Evolutionary conservation across 768 basidiomycete genomes (phyloP).

Genomic region (Russula emetica): DNA sequence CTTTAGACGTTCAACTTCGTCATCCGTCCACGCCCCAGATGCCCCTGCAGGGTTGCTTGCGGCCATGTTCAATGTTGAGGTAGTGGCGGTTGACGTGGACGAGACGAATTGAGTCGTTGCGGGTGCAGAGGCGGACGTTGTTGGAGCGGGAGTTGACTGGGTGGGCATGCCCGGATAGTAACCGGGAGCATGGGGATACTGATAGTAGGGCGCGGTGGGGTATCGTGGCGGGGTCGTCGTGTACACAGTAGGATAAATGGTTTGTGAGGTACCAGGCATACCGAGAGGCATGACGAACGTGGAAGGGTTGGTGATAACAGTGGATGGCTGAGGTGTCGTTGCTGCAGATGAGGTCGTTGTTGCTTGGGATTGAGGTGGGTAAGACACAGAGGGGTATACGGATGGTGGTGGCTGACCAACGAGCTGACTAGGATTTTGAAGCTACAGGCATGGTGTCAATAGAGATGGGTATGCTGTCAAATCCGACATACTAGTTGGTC

Average conservation of each 20-base stretch:
- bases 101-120: constrained; percentile 22
- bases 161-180: constrained; percentile 31
- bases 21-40: constrained; percentile 75
- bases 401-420: constrained; percentile 63
- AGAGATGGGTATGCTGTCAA: constrained; percentile 5
- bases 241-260: constrained; percentile 39
- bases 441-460: constrained; percentile 39
- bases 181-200: constrained; percentile 40
- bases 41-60: constrained; percentile 40
- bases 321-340: constrained; percentile 37
- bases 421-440: constrained; percentile 68
- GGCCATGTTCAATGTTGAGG: constrained; percentile 25
- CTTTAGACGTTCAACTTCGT: constrained; percentile 66
- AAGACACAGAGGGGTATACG: constrained; percentile 41
- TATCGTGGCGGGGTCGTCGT: constrained; percentile 42
- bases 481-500: constrained; percentile 58
- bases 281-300: constrained; percentile 70
- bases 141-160: constrained; percentile 24
- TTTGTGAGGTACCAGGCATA: constrained; percentile 40
- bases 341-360: constrained; percentile 33
- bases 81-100: constrained; percentile 12
- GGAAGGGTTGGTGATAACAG: constrained; percentile 65
- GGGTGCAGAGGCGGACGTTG: constrained; percentile 33
- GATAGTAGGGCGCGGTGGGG: constrained; percentile 61
- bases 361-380: constrained; percentile 32